phyloP scores from a whole-genome alignment of 495 filamentous ascomycete genomes.

The Hypoxylon trugodes region DNA sequence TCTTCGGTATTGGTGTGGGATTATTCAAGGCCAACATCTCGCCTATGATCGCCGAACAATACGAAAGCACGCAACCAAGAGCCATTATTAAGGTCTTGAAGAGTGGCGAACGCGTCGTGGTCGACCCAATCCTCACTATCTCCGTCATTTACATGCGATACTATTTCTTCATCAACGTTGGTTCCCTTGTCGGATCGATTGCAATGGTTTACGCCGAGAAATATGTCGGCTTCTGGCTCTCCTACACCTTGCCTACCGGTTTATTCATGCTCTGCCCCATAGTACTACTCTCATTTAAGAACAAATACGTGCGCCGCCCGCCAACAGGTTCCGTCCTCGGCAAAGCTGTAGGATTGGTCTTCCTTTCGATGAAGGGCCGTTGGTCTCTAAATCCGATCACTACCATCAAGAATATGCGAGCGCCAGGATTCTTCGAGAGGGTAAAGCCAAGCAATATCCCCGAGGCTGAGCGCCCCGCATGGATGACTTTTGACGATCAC shows the following conservation, averaged over 20 bases:
- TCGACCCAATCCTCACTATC: conserved; percentile 72
- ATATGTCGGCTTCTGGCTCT: conserved; percentile 81
- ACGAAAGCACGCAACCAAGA: conserved; percentile 49
- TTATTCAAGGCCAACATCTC: conserved; percentile 72
- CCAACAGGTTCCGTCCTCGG: conserved; percentile 71
- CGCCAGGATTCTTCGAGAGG: conserved; percentile 66
- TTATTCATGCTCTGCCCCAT: conserved; percentile 67
- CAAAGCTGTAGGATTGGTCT: conserved; percentile 64
- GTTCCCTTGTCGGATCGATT: conserved; percentile 61
- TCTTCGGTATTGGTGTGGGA: conserved; percentile 72
- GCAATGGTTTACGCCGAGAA: conserved; percentile 72
- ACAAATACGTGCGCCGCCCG: conserved; percentile 63
- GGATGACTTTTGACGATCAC: conserved; percentile 79
- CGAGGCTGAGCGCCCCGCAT: conserved; percentile 57
- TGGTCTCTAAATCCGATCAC: conserved; percentile 66
- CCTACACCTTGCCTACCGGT: conserved; percentile 68
- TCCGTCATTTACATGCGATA: conserved; percentile 69
- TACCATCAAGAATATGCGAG: conserved; percentile 63
- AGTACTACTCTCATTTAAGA: conserved; percentile 68
- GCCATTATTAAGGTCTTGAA: conserved; percentile 53
- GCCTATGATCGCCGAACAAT: conserved; percentile 67
- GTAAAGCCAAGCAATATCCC: conserved; percentile 70
- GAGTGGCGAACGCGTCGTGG: conserved; percentile 70
- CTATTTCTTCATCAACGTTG: conserved; percentile 77
- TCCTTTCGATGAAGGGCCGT: conserved; percentile 67